Evolutionary conservation across 1,139 yeast genomes (phyloP).

Genomic region (Yamadazyma blattariae): DNA sequence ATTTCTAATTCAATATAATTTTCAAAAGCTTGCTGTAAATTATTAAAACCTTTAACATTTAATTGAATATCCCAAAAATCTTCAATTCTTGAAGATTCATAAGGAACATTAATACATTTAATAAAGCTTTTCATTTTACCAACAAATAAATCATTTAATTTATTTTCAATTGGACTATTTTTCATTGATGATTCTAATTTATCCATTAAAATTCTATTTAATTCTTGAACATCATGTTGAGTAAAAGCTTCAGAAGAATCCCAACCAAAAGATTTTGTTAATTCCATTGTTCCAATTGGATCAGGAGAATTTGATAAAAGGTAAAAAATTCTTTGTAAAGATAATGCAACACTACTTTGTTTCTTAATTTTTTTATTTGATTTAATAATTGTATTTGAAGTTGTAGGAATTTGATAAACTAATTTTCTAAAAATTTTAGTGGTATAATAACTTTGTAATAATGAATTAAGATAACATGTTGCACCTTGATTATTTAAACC

Average conservation of each 20-base stretch:
- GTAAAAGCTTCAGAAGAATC: slow-evolving; percentile 93
- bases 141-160: slow-evolving; percentile 79
- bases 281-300: slow-evolving; percentile 81
- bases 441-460: slow-evolving; percentile 85
- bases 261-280: slow-evolving; percentile 96
- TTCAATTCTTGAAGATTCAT: slow-evolving; percentile 87
- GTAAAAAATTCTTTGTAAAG: slow-evolving; percentile 85
- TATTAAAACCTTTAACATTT: slow-evolving; percentile 81
- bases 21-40: slow-evolving; percentile 71
- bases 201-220: slow-evolving; percentile 94
- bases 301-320: slow-evolving; percentile 67
- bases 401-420: slow-evolving; percentile 88
- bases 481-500: slow-evolving; percentile 98
- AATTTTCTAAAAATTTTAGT: slow-evolving; percentile 79
- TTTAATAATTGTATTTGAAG: slow-evolving; percentile 23
- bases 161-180: slow-evolving; percentile 79
- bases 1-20: slow-evolving; percentile 88
- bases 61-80: slow-evolving; percentile 98
- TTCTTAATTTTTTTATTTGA: slow-evolving; percentile 29
- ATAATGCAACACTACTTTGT: slow-evolving; percentile 64
- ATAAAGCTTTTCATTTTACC: slow-evolving; percentile 96
- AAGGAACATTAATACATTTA: slow-evolving; percentile 91
- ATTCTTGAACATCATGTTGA: slow-evolving; percentile 97
- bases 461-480: slow-evolving; percentile 90
- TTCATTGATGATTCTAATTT: slow-evolving; percentile 89